Evolutionary conservation across 2,329 filamentous ascomycete species (phyloP), one percentile per base, ranked within the genome.

Genomic region (Phoma sp.): DNA sequence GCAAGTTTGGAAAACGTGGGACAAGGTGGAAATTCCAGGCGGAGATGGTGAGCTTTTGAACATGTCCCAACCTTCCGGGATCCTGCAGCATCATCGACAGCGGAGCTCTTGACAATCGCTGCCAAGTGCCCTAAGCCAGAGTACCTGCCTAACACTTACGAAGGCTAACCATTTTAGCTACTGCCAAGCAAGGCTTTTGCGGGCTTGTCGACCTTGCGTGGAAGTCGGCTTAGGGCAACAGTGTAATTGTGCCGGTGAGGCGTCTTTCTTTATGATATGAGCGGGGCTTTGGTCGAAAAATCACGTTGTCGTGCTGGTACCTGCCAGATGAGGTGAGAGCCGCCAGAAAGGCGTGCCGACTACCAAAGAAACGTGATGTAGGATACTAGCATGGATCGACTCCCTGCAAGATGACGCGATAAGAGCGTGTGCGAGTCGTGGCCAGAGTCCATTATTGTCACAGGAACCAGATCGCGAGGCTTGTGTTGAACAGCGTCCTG

Each of bases 131-230:
- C 37, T 40, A 45, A 29, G 15, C 12, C 20, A 46, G 36, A 50
- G 51, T 51, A 65, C 60, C 57, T 60, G 53, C 62, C 51, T 49
- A 49, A 54, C 38, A 34, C 33, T 37, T 32, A 26, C 21, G 42
- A 10, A 45, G 18, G 40, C 51, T 54, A 54, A 36, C 51, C 60
- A 28, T 28, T 66, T 60, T 51, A 46, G 62, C 43, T 20, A 25
- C 30, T 54, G 61, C 63, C 63, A 67, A 66, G 62, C 39, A 60
- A 52, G 39, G 45, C 43, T 48, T 43, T 45, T 47, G 43, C 51
- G 51, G 51, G 48, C 65, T 66, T 66, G 57, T 60, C 56, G 52
- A 47, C 47, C 52, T 47, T 64, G 53, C 47, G 42, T 56, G 57
- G 38, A 54, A 60, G 50, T 57, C 57, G 60, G 53, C 21, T 37